These are phyloP conservation scores for Pneumocystis jirovecii DNA, from an alignment of 1,139 yeast genomes.

Conservation along the genomic window DNA sequence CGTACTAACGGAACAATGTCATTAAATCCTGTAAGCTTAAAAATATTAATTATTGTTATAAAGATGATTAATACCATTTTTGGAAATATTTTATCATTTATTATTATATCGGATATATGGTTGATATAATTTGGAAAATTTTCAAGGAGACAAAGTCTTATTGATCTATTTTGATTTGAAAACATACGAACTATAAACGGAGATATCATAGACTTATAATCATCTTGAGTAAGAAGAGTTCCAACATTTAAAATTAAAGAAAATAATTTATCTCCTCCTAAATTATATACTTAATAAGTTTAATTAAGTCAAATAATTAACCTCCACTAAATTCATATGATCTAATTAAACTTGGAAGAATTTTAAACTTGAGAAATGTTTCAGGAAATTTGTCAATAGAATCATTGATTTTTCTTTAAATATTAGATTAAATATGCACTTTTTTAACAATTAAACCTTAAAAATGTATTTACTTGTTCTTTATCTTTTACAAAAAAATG, in stretches of 20 bases:
- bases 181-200: constrained; percentile 55
- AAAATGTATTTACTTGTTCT: constrained; percentile 37
- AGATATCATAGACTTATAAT: constrained; percentile 36
- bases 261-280: constrained; percentile 14
- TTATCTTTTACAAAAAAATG: constrained; percentile 40
- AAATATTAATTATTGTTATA: neutral
- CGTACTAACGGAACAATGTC: constrained; percentile 73
- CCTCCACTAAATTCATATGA: constrained; percentile 23
- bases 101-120: constrained; percentile 35
- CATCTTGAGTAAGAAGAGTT: constrained; percentile 27
- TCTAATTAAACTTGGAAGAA: constrained; percentile 54
- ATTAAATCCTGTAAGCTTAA: constrained; percentile 48
- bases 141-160: constrained; percentile 54
- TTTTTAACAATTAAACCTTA: constrained; percentile 11
- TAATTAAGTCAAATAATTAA: constrained; percentile 1
- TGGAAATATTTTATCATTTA: constrained; percentile 56
- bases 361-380: constrained; percentile 44
- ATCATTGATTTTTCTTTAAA: constrained; percentile 24
- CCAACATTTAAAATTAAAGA: constrained; percentile 23
- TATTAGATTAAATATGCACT: neutral
- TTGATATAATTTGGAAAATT: constrained; percentile 43
- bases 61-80: constrained; percentile 29
- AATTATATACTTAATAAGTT: neutral
- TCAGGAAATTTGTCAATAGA: constrained; percentile 33
- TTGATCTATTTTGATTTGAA: constrained; percentile 55